Conservation (phyloP, 202 grass and related monocot genomes). For the Setaria viridis region DNA sequence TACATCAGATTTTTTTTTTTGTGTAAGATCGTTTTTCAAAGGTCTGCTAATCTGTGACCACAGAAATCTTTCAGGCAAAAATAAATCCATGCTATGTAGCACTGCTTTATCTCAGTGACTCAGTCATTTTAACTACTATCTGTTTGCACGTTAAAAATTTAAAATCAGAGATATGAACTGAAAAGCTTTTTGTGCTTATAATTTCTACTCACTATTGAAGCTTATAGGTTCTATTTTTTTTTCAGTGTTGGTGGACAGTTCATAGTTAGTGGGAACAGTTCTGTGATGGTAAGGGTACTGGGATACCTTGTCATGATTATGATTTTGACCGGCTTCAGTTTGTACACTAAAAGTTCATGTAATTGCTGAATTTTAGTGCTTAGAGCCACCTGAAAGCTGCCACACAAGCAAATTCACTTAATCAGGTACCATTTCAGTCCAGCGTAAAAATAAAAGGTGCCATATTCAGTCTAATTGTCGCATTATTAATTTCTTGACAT, state of each 20-base stretch:
- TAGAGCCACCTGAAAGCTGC: background rate
- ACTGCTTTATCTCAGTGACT: too few relatives aligned
- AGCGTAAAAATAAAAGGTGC: background rate
- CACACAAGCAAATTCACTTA: background rate
- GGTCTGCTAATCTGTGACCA: background rate
- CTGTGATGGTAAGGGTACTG: background rate
- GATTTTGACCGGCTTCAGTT: background rate
- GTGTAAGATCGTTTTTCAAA: too few relatives aligned
- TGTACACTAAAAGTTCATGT: background rate
- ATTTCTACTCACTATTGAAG: background rate
- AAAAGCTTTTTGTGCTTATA: background rate
- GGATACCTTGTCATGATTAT: background rate
- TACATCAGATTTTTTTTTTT: too few relatives aligned
- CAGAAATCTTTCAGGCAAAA: background rate
- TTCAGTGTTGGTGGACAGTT: too few relatives aligned
- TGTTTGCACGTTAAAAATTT: background rate
- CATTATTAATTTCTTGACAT: background rate
- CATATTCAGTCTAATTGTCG: background rate
- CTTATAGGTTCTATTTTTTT: too few relatives aligned
- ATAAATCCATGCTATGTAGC: background rate
- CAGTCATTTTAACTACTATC: background rate
- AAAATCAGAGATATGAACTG: background rate
- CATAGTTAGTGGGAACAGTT: background rate
- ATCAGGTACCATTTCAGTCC: background rate
- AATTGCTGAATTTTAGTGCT: background rate